These are phyloP conservation scores for Pseudisothecium myosuroides DNA, from an alignment of 225 moss, liverwort and hornwort species.

Conservation along the genomic window DNA sequence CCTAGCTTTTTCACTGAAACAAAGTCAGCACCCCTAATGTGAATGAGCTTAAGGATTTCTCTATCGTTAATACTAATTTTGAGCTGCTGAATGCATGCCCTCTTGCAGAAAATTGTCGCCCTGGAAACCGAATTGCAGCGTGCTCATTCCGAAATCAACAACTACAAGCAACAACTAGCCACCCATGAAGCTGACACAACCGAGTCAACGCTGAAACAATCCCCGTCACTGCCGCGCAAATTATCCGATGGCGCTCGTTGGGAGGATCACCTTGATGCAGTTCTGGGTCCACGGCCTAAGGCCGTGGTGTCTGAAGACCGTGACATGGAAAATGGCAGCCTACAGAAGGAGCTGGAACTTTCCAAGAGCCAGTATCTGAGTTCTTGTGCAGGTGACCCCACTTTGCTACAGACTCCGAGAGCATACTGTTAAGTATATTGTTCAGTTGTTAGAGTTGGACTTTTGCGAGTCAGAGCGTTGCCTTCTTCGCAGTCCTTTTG, in stretches of 20 bases:
- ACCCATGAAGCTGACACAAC: slow-evolving; percentile 3
- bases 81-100: not conserved
- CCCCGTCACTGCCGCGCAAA: slow-evolving; percentile 11
- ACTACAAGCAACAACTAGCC: slow-evolving; percentile 36
- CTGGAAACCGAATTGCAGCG: slow-evolving; percentile 39
- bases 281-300: slow-evolving; percentile 10
- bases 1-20: not conserved
- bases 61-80: not conserved
- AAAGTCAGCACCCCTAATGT: not conserved
- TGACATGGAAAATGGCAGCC: slow-evolving; percentile 3
- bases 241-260: slow-evolving; percentile 20
- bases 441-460: not conserved
- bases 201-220: slow-evolving; percentile 11
- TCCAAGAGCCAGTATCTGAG: slow-evolving; percentile 17
- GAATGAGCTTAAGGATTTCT: not conserved
- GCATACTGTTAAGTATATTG: not conserved
- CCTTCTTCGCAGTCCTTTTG: not conserved
- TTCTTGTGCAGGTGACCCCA: slow-evolving; percentile 15
- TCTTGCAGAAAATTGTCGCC: slow-evolving; percentile 25
- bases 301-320: not conserved
- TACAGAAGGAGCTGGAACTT: slow-evolving; percentile 31
- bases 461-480: not conserved
- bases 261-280: slow-evolving; percentile 51
- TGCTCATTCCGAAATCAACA: slow-evolving; percentile 29
- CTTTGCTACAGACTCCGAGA: not conserved